Conservation (phyloP, 768 basidiomycete species). For the Lactarius hatsudake region DNA sequence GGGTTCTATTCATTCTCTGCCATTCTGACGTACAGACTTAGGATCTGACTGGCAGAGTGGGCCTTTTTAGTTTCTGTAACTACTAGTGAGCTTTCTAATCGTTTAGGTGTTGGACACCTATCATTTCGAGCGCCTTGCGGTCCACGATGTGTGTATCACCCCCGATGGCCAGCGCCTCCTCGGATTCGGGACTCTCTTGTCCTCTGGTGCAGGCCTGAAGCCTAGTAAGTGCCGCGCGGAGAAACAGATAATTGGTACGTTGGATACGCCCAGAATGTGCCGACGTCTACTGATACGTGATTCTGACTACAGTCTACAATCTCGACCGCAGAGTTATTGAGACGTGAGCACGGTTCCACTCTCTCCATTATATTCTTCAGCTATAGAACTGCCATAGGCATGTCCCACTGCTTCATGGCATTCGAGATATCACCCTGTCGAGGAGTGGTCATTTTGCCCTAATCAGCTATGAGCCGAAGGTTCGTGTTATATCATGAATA, state of each 20-base stretch:
- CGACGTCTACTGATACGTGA: neutral
- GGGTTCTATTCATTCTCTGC: neutral
- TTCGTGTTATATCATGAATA: slow-evolving; percentile 29
- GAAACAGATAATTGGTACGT: slow-evolving; percentile 69
- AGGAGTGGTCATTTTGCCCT: slow-evolving; percentile 62
- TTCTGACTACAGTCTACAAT: slow-evolving; percentile 54
- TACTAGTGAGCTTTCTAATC: neutral
- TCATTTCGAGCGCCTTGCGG: slow-evolving; percentile 55
- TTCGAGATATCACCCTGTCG: slow-evolving; percentile 69
- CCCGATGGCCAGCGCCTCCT: slow-evolving; percentile 61
- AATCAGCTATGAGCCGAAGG: slow-evolving; percentile 74
- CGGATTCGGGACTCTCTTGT: slow-evolving; percentile 64
- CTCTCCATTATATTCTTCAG: neutral
- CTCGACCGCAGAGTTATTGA: slow-evolving; percentile 61
- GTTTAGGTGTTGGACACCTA: slow-evolving; percentile 49
- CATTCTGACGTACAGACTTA: slow-evolving; percentile 30
- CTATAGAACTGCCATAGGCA: slow-evolving; percentile 43
- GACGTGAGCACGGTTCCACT: slow-evolving; percentile 43
- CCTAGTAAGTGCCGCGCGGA: slow-evolving; percentile 72
- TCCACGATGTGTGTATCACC: slow-evolving; percentile 71
- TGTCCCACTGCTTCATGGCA: slow-evolving; percentile 70
- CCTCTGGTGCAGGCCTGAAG: slow-evolving; percentile 58
- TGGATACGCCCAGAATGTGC: too few species aligned
- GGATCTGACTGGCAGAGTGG: slow-evolving; percentile 56
- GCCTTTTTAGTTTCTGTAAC: neutral